These are phyloP conservation scores for Neopestalotiopsis sp. DNA, from an alignment of 2,329 filamentous ascomycete genomes.

Conservation along the genomic window DNA sequence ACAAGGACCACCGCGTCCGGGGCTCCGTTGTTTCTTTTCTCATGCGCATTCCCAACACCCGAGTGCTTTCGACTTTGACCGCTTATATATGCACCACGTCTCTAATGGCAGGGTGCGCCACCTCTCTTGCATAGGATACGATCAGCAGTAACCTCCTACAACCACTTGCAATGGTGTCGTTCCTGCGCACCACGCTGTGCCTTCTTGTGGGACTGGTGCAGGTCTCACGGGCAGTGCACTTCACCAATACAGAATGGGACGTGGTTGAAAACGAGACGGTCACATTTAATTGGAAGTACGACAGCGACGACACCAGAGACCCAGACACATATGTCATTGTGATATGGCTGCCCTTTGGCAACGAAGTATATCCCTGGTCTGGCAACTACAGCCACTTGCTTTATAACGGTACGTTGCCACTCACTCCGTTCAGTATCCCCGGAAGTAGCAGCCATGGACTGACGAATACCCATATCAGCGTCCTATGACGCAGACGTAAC, in stretches of 20 bases:
- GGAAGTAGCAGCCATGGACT: background rate
- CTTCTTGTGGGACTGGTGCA: background rate
- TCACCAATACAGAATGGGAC: background rate
- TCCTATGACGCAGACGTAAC: background rate
- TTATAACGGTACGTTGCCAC: background rate
- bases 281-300: background rate
- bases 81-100: background rate
- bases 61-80: too few relatives aligned
- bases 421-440: background rate
- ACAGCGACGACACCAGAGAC: background rate
- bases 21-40: too few relatives aligned
- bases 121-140: background rate
- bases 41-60: too few relatives aligned
- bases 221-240: background rate
- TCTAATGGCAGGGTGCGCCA: background rate
- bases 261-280: background rate
- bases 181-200: background rate
- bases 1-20: too few relatives aligned
- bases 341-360: background rate
- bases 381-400: background rate
- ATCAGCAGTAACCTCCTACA: background rate
- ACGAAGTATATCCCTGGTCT: background rate
- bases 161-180: background rate
- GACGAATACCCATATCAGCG: background rate
- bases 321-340: background rate